Conservation (phyloP, 2,329 filamentous ascomycete genomes). For the Colletotrichum destructivum region DNA sequence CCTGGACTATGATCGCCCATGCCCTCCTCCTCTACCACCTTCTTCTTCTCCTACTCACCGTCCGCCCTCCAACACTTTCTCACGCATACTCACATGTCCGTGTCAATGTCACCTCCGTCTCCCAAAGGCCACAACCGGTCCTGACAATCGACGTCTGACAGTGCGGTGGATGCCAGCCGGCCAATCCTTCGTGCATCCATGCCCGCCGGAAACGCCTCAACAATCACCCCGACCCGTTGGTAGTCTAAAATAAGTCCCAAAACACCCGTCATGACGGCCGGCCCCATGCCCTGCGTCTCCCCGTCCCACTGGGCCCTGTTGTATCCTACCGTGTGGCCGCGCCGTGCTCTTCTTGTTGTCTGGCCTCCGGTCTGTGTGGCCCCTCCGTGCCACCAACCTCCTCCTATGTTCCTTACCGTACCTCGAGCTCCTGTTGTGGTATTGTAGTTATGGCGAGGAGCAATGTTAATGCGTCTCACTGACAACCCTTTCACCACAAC, state of each 20-base stretch:
- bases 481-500: neutral
- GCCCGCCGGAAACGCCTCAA: conserved; percentile 31
- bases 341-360: conserved; percentile 12
- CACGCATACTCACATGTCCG: conserved; percentile 14
- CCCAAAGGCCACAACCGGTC: conserved; percentile 3
- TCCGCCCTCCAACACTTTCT: conserved; percentile 2
- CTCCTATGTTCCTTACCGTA: neutral
- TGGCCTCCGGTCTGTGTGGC: conserved; percentile 16
- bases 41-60: neutral
- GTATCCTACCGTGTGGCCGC: conserved; percentile 11
- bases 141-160: conserved; percentile 26
- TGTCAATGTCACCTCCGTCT: conserved; percentile 13
- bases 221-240: conserved; percentile 21
- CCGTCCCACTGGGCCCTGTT: conserved; percentile 32
- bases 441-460: neutral
- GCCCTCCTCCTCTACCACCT: neutral
- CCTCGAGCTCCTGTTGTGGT: neutral
- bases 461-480: no score
- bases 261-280: conserved; percentile 28
- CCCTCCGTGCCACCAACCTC: neutral
- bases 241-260: conserved; percentile 39
- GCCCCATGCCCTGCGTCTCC: conserved; percentile 31
- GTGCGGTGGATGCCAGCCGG: conserved; percentile 24
- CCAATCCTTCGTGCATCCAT: conserved; percentile 12
- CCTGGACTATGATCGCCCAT: conserved; percentile 12